These are phyloP conservation scores for Rhizopogon vulgaris DNA, from an alignment of 768 basidiomycete genomes.

Conservation along the genomic window DNA sequence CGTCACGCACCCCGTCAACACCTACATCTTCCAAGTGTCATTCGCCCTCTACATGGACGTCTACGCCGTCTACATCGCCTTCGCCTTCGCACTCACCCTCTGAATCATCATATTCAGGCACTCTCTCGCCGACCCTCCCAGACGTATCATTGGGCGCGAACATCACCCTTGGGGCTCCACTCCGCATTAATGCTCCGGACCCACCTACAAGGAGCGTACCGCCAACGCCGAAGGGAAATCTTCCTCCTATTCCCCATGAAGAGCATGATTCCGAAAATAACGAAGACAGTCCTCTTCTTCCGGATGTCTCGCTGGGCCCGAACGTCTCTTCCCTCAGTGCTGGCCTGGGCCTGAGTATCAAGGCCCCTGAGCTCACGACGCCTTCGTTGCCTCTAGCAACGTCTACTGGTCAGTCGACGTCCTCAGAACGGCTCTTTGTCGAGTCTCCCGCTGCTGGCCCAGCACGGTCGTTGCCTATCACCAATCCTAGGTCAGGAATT, in stretches of 20 bases:
- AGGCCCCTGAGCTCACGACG: background rate
- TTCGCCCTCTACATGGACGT: background rate
- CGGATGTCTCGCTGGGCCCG: conserved; percentile 8
- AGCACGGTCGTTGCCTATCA: too few species aligned
- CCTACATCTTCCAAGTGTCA: conserved; percentile 2
- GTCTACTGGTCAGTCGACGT: background rate
- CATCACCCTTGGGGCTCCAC: conserved; percentile 11
- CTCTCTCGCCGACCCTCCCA: background rate
- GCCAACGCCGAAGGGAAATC: background rate
- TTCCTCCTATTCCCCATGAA: background rate
- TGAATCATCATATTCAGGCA: background rate
- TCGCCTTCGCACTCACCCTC: conserved; percentile 5
- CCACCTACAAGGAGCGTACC: background rate
- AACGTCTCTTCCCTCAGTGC: conserved; percentile 9
- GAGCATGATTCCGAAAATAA: background rate
- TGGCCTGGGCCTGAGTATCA: conserved; percentile 1
- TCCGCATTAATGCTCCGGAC: background rate
- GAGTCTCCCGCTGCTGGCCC: too few species aligned
- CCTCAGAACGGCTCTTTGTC: background rate
- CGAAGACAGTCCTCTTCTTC: conserved; percentile 1
- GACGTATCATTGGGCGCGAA: conserved; percentile 16
- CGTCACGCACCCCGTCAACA: conserved; percentile 12
- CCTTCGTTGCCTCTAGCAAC: background rate
- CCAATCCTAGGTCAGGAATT: background rate
- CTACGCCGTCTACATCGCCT: conserved; percentile 3